Evolutionary conservation across 805 yeast genomes (phyloP).

Genomic region (Metschnikowia similis): DNA sequence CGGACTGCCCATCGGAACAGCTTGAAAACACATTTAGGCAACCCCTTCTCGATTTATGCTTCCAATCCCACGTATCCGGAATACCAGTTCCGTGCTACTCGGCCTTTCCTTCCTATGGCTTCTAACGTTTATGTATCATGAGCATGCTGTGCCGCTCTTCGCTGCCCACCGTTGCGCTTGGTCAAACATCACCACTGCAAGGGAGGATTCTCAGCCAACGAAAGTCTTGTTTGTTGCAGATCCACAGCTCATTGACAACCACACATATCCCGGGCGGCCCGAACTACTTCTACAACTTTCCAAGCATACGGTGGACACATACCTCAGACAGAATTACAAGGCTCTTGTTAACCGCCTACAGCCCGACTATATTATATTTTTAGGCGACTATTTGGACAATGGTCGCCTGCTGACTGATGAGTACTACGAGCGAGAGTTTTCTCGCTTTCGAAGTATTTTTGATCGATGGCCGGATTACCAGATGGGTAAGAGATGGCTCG

Average conservation of each 20-base stretch:
- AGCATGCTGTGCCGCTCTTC: conserved; percentile 26
- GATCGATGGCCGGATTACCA: conserved; percentile 16
- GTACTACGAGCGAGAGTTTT: conserved; percentile 27
- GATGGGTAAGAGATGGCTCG: conserved; percentile 25
- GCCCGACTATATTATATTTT: conserved; percentile 36
- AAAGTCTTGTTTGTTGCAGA: conserved; percentile 38
- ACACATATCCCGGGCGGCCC: conserved; percentile 41
- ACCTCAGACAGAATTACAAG: conserved; percentile 35
- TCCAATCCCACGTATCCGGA: conserved; percentile 16
- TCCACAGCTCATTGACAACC: conserved; percentile 42
- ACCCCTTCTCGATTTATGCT: background rate
- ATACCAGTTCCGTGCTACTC: conserved; percentile 25
- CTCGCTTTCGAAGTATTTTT: conserved; percentile 33
- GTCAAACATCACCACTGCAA: conserved; percentile 16
- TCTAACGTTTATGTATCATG: conserved; percentile 29
- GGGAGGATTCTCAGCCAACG: conserved; percentile 11
- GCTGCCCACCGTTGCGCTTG: conserved; percentile 30
- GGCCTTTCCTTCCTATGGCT: conserved; percentile 26
- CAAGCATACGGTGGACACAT: conserved; percentile 39
- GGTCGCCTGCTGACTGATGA: conserved; percentile 32
- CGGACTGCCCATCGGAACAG: background rate
- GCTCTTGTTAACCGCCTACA: conserved; percentile 26
- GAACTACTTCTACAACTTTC: conserved; percentile 27
- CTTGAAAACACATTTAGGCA: too few species aligned
- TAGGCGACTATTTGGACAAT: conserved; percentile 43